These are phyloP conservation scores for Aspergillus sparsus DNA, from an alignment of 495 filamentous ascomycete species.

Conservation along the genomic window DNA sequence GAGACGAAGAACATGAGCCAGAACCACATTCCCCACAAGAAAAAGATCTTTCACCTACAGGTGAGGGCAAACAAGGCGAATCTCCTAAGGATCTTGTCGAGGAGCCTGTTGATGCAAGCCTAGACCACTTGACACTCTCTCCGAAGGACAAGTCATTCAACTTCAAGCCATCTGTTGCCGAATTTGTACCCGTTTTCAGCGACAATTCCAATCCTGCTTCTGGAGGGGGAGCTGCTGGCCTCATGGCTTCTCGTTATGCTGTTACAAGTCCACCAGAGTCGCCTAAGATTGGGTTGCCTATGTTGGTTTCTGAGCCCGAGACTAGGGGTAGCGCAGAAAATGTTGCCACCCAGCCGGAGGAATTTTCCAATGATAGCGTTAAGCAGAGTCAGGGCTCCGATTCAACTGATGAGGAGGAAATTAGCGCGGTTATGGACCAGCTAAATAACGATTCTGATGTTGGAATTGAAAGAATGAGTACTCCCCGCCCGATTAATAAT, in stretches of 20 bases:
- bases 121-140: constrained; percentile 51
- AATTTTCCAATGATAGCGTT: constrained; percentile 10
- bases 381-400: constrained; percentile 28
- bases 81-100: constrained; percentile 25
- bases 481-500: constrained; percentile 47
- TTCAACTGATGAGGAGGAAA: constrained; percentile 69
- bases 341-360: constrained; percentile 19
- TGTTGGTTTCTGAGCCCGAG: not conserved
- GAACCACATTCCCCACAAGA: not conserved
- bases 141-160: constrained; percentile 68
- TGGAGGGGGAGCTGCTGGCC: constrained; percentile 26
- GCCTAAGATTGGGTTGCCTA: constrained; percentile 22
- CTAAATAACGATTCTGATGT: constrained; percentile 72
- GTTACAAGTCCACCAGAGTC: constrained; percentile 27
- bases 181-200: constrained; percentile 47
- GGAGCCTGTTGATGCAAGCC: constrained; percentile 24
- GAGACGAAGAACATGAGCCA: constrained; percentile 4
- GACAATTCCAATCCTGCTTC: constrained; percentile 28
- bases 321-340: constrained; percentile 16
- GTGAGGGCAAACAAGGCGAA: constrained; percentile 18
- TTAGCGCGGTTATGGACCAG: constrained; percentile 84
- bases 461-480: constrained; percentile 64
- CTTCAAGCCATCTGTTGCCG: constrained; percentile 53
- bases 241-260: constrained; percentile 46
- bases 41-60: not conserved